These are phyloP conservation scores for Mucor velutinosus DNA, from an alignment of 371 early-diverging fungal species.

Conservation along the genomic window DNA sequence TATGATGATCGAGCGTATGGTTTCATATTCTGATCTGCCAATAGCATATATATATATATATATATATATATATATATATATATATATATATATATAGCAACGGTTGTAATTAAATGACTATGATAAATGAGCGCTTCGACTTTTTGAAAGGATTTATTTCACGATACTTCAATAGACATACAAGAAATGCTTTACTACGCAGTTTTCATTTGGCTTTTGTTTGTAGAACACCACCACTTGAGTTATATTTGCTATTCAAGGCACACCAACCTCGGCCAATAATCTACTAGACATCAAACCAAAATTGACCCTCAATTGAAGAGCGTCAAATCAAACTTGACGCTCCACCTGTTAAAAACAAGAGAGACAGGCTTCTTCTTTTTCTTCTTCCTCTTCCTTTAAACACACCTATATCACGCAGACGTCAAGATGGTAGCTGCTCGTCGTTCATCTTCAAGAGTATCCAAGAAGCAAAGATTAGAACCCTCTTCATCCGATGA, in stretches of 20 bases:
- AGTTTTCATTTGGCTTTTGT: not conserved
- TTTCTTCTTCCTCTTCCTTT: slow-evolving; percentile 9
- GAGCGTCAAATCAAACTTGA: slow-evolving; percentile 13
- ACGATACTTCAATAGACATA: too few species aligned
- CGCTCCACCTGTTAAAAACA: not conserved
- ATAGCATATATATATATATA: too few species aligned
- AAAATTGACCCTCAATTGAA: not conserved
- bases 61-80: too few species aligned
- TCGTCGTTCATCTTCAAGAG: slow-evolving; percentile 4
- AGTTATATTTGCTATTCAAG: not conserved
- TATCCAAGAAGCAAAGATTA: not conserved
- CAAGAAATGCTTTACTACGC: not conserved
- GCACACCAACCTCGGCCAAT: not conserved
- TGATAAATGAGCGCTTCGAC: not conserved
- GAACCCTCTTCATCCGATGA: not conserved
- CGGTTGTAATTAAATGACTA: not conserved
- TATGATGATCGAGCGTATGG: not conserved
- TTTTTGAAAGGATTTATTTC: too few species aligned
- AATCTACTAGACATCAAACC: not conserved
- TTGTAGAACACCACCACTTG: not conserved
- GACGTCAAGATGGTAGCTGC: slow-evolving; percentile 12
- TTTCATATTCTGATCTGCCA: not conserved
- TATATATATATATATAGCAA: not conserved
- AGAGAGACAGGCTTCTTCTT: not conserved
- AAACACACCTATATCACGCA: not conserved